A percentile compares a stretch with the other conserved stretches of the same genome.
Conservation (phyloP, 2,329 filamentous ascomycete genomes). For the Talaromyces verruculosus region DNA sequence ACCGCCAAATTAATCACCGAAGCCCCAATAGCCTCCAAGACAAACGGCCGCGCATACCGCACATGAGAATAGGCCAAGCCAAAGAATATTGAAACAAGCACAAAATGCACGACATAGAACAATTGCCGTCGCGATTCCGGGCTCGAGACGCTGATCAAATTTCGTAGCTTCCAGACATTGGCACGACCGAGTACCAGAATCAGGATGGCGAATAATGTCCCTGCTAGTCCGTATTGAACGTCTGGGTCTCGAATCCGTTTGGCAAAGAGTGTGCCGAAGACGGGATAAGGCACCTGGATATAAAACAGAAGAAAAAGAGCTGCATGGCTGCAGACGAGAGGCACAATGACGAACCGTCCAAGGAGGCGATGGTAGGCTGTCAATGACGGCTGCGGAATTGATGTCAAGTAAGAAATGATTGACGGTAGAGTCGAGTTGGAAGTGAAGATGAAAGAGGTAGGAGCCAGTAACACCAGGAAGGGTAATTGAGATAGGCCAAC, state of each 20-base stretch:
- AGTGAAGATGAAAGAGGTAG: conserved; percentile 40
- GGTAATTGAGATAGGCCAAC: conserved; percentile 61
- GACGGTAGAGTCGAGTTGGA: conserved; percentile 50
- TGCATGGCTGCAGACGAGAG: conserved; percentile 55
- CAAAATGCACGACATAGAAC: conserved; percentile 59
- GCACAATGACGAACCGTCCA: conserved; percentile 53
- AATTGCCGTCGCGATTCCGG: conserved; percentile 40
- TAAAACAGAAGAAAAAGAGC: conserved; percentile 60
- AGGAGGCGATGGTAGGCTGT: conserved; percentile 59
- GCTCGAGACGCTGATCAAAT: conserved; percentile 23
- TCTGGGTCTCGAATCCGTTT: conserved; percentile 58
- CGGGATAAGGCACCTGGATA: conserved; percentile 44
- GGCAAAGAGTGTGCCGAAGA: conserved; percentile 44
- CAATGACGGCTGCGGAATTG: conserved; percentile 56
- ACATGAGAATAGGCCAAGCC: conserved; percentile 57
- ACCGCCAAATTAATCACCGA: conserved; percentile 46
- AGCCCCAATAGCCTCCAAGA: conserved; percentile 52
- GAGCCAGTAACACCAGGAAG: conserved; percentile 57
- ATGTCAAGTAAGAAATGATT: conserved; percentile 54
- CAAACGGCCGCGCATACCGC: conserved; percentile 54
- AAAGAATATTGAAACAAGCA: conserved; percentile 52
- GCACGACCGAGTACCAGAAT: conserved; percentile 52
- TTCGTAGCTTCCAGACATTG: conserved; percentile 38
- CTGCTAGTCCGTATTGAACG: conserved; percentile 57
- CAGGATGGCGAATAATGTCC: conserved; percentile 48